Evolutionary conservation across 1,284 basidiomycete genomes (phyloP).

Genomic region (Sanguinoderma infundibulare): DNA sequence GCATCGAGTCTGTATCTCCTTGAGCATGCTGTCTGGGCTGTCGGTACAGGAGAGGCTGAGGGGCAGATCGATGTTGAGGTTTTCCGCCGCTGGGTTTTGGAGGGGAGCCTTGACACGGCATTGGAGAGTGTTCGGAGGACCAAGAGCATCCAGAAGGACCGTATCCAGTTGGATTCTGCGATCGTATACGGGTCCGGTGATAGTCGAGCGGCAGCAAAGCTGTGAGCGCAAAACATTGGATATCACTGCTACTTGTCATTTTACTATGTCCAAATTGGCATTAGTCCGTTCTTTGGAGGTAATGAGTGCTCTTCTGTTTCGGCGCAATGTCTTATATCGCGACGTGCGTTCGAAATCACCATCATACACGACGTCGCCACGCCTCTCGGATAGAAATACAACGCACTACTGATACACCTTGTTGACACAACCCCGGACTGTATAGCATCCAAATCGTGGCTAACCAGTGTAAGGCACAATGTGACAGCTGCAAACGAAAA

Average conservation of each 20-base stretch:
- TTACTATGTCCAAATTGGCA: too few species aligned
- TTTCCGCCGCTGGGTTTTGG: conserved; percentile 60
- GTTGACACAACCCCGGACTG: neutral
- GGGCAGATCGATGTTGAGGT: conserved; percentile 51
- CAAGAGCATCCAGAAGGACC: conserved; percentile 32
- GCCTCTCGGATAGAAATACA: neutral
- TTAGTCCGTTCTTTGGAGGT: too few species aligned
- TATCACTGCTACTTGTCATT: too few species aligned
- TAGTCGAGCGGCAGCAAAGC: conserved; percentile 2
- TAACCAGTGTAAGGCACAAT: conserved; percentile 58
- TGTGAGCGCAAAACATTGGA: conserved; percentile 14
- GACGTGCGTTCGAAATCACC: neutral
- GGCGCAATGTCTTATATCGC: too few species aligned
- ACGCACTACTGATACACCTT: neutral
- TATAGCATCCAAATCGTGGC: too few species aligned
- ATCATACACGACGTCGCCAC: neutral
- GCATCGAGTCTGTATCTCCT: conserved; percentile 59
- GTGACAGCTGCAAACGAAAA: conserved; percentile 59
- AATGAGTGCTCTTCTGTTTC: too few species aligned
- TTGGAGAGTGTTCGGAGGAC: conserved; percentile 46
- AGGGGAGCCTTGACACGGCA: conserved; percentile 49
- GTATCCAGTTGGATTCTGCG: conserved; percentile 40
- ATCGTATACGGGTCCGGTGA: conserved; percentile 34
- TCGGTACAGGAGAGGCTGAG: conserved; percentile 36
- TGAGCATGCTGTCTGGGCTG: conserved; percentile 69